Conservation (phyloP, 345 rosid genomes). For the Rhizophora apiculata region DNA sequence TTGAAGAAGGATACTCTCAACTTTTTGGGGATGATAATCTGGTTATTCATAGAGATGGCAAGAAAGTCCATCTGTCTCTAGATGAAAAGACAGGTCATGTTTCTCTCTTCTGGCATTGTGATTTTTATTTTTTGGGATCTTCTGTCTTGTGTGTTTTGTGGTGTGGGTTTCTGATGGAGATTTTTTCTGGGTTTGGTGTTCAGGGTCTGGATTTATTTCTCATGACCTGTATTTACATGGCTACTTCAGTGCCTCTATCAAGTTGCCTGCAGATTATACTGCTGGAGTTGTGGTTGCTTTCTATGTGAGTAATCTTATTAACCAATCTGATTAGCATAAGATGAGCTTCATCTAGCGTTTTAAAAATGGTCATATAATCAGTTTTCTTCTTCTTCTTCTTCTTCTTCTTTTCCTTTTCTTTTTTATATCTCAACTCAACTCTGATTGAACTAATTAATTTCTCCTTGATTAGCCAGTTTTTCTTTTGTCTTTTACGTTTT, state of each 20-base stretch:
- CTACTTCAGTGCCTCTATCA: slow-evolving; percentile 86
- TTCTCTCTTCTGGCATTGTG: neutral
- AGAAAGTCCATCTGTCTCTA: slow-evolving; percentile 71
- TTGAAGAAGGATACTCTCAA: slow-evolving; percentile 88
- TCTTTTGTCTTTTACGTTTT: neutral
- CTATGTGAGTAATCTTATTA: slow-evolving; percentile 55
- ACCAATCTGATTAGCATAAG: slow-evolving; percentile 3
- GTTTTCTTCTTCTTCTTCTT: neutral
- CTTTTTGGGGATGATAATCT: slow-evolving; percentile 88
- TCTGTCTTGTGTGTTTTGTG: neutral
- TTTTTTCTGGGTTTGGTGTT: neutral
- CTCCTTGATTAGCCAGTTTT: neutral
- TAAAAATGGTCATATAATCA: neutral
- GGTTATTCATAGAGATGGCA: slow-evolving; percentile 69
- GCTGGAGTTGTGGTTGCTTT: slow-evolving; percentile 99
- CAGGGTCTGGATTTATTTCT: slow-evolving; percentile 98
- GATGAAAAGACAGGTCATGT: slow-evolving; percentile 81
- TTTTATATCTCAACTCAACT: neutral
- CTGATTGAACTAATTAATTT: neutral
- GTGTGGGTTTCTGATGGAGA: neutral
- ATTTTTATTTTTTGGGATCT: neutral
- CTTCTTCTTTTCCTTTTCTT: neutral
- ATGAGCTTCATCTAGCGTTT: neutral
- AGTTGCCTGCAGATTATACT: slow-evolving; percentile 92
- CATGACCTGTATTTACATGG: slow-evolving; percentile 93